phyloP scores from a whole-genome alignment of 169 alveolate genomes.

The Eimeria necatrix region DNA sequence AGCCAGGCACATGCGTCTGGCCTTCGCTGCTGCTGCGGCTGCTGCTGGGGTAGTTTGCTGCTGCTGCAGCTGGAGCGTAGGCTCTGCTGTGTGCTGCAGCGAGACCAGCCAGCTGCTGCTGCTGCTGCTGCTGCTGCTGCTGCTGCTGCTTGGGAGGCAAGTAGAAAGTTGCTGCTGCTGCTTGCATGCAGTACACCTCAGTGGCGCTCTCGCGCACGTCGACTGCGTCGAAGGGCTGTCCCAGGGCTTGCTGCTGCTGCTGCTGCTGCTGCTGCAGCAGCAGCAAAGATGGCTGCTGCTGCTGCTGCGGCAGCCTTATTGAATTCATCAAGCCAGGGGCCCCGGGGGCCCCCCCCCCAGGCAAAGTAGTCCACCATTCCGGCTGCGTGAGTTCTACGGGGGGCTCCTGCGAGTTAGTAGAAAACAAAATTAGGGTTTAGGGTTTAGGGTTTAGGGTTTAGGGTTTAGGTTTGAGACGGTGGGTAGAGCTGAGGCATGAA shows the following conservation, averaged over 20 bases:
- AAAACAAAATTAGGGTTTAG: no score
- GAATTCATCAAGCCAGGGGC: not conserved
- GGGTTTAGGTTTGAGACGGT: not conserved
- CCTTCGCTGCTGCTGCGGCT: not conserved
- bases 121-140: no score
- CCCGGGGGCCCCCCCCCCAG: not conserved
- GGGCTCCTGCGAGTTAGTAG: not conserved
- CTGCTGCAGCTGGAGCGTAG: not conserved
- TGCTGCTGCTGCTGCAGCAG: not conserved
- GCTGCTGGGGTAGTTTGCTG: not conserved
- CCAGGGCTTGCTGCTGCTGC: not conserved
- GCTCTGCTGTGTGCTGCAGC: constrained; percentile 7
- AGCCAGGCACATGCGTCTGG: not conserved
- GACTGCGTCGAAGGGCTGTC: not conserved
- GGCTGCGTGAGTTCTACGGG: not conserved
- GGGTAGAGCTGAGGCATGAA: not conserved
- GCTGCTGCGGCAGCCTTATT: not conserved
- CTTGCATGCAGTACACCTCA: constrained; percentile 7
- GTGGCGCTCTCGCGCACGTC: not conserved
- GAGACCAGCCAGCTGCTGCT: not conserved
- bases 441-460: not conserved
- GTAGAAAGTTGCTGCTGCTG: not conserved
- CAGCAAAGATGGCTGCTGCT: not conserved
- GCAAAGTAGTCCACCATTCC: not conserved
- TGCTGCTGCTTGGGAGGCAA: not conserved